These are phyloP conservation scores for Agaricus blazei DNA, from an alignment of 768 basidiomycete species.

Conservation along the genomic window DNA sequence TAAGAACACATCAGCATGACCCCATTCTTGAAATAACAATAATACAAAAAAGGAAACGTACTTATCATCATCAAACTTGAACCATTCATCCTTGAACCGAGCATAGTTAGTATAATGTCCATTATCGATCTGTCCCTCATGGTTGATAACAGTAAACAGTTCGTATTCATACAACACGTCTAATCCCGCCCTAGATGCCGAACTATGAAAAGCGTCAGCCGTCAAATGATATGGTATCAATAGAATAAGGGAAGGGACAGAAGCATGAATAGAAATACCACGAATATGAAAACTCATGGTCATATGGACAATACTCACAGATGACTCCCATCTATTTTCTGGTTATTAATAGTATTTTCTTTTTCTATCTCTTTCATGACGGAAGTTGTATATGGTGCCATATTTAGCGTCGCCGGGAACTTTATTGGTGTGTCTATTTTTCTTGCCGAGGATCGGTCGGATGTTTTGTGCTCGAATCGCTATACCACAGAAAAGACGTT, in stretches of 20 bases:
- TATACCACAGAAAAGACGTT: constrained; percentile 21
- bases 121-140: constrained; percentile 91
- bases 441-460: constrained; percentile 65
- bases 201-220: background rate
- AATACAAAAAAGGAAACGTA: background rate
- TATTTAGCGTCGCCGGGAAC: constrained; percentile 81
- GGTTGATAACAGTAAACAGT: constrained; percentile 89
- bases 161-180: constrained; percentile 82
- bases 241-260: background rate
- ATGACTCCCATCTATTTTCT: background rate
- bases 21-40: background rate
- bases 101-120: constrained; percentile 93
- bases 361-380: constrained; percentile 48
- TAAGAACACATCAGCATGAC: background rate
- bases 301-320: constrained; percentile 4
- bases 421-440: constrained; percentile 84
- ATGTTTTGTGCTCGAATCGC: constrained; percentile 89
- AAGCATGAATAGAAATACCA: background rate
- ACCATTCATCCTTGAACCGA: constrained; percentile 80
- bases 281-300: background rate
- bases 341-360: constrained; percentile 23
- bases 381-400: constrained; percentile 81
- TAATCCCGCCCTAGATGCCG: constrained; percentile 32
- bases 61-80: constrained; percentile 14
- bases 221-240: background rate